Base-by-base conservation (phyloP, 2,329 filamentous ascomycete species). In the Pseudocercospora ulei region DNA sequence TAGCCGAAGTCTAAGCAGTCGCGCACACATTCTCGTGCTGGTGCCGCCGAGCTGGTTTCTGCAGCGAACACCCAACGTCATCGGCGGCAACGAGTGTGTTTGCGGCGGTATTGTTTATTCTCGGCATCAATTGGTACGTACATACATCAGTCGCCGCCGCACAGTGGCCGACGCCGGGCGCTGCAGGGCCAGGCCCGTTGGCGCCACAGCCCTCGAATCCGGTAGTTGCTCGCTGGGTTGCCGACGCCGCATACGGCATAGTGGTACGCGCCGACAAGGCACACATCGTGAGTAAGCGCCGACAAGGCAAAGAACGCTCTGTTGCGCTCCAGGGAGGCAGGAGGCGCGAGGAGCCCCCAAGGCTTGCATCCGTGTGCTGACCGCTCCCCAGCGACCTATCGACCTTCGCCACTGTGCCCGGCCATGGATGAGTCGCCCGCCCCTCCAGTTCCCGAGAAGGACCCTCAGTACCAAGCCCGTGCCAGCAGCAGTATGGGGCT, bases 391-490 rank as follows among this genome's bases (percentile, higher is more conserved):
- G 41, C n/a, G n/a, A 27, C 13, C 14, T 36, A 43, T 28, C 26
- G 30, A 7, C 34, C 31, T 22, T 43, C 41, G 11, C 24, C 25
- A n/a, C 23, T 43, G 23, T 25, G 14, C 17, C 23, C 41, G 4
- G 18, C 40, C 30, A 38, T 39, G 42, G 47, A 46, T 29, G 39
- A 45, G 35, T 47, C 44, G 4, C 42, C 44, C 12, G 43, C 54
- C 38, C 55, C 56, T 18, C 49, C 54, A 17, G 54, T 57, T 11
- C 56, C 56, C 17, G 54, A 50, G 26, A 58, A 58, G 43, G 53
- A 58, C 41, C 33, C 48, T 12, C 39, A 47, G 11, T 49, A 50
- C 44, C 35, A 37, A 23, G 20, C 17, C 20, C 13, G 12, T 18
- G 24, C 19, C 17, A 17, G 27, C 31, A 42, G 39, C 30, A 23